Base-by-base conservation (phyloP, 768 basidiomycete genomes). In the Infundibulicybe gibba region DNA sequence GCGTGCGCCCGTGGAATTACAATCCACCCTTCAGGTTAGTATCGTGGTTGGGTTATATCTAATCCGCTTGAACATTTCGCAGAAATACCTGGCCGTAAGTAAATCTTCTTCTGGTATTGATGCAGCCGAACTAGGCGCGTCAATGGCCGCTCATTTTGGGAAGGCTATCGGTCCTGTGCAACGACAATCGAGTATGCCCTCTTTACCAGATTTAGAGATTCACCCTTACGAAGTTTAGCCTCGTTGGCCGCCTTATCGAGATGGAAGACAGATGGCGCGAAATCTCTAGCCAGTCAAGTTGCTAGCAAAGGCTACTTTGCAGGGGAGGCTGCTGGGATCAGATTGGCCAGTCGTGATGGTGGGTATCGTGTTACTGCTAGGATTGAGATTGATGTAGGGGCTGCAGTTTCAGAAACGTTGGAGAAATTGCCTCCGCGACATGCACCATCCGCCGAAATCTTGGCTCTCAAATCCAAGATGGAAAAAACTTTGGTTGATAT, bases 241-340 rank as follows among this genome's bases (percentile, higher is more conserved):
- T 83, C 79, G 0, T 61, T 87, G 37, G 70, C 77, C 33, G 61
- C 67, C 1, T 61, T 83, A 32, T 77, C 79, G 0, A 74, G 69
- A 43, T 84, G 85, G 78, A 83, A 83, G 52, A 77, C 85, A 3
- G 95, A 99, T 61, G 81, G 83, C 16, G 80, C 94, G 8, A 90
- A 90, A 61, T 72, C 79, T 1, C 74, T 98, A 37, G 76, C 89
- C 0, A 89, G 85, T 52, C 90, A 97, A 58, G 80, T 97, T 47
- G 87, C 92, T 0, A 86, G 87, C 34, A 95, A 95, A 60, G 84
- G 84, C n/a, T 93, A 92, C 61, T 97, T 83, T 58, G 75, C 80
- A 16, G 94, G 94, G 20, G 93, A 97, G 63, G 82, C 83, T 6
- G 87, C 85, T 32, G 93, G 93, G 31, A 74, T 91, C 41, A 76